Evolutionary conservation across 2,329 filamentous ascomycete species (phyloP).

Genomic region (Ophiostoma quercus): DNA sequence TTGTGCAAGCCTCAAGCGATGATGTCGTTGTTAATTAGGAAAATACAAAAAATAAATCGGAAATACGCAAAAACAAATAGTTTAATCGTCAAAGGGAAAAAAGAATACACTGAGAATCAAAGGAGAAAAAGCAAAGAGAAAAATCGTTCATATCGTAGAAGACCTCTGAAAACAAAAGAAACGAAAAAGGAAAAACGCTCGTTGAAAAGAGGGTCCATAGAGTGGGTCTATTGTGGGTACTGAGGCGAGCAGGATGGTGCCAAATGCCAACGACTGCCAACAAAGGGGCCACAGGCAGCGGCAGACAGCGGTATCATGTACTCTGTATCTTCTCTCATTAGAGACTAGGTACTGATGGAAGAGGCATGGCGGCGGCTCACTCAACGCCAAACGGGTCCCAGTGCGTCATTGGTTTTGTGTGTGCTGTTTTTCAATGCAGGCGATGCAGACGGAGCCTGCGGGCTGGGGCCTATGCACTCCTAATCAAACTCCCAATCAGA

Average conservation of each 20-base stretch:
- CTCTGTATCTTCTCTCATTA: background rate
- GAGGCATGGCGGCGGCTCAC: background rate
- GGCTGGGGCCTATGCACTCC: background rate
- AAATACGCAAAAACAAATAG: background rate
- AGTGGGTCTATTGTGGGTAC: background rate
- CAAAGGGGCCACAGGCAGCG: background rate
- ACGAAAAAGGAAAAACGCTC: background rate
- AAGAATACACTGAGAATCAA: background rate
- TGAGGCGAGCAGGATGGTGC: conserved; percentile 9
- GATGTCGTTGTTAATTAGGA: background rate
- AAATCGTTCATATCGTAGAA: background rate
- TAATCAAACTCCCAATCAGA: background rate
- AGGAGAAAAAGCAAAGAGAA: background rate
- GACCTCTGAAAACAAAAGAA: background rate
- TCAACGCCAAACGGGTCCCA: conserved; percentile 7
- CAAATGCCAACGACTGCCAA: conserved; percentile 14
- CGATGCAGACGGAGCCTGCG: background rate
- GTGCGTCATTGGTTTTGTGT: background rate
- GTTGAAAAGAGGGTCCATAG: background rate
- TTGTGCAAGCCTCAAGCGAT: conserved; percentile 3
- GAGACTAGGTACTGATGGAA: too few relatives aligned
- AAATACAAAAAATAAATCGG: background rate
- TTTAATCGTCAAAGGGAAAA: background rate
- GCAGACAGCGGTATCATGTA: conserved; percentile 1
- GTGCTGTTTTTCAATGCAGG: background rate